These are phyloP conservation scores for Zymoseptoria crescenta DNA, from an alignment of 2,329 filamentous ascomycete genomes.

Conservation along the genomic window DNA sequence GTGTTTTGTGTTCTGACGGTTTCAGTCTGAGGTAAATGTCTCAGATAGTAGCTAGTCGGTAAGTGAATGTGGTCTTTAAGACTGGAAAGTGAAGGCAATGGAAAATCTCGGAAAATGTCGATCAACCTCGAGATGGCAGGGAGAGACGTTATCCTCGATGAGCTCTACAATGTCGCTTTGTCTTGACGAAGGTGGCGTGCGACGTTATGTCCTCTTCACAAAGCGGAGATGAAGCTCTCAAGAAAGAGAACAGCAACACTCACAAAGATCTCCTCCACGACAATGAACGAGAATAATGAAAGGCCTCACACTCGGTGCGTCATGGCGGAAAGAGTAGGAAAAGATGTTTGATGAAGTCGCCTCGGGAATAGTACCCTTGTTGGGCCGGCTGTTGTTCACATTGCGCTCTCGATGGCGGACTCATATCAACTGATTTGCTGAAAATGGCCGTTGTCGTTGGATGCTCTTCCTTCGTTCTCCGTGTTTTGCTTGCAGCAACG, in stretches of 20 bases:
- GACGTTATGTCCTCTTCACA: constrained; percentile 1
- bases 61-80: not conserved
- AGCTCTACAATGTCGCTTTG: not conserved
- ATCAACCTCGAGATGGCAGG: not conserved
- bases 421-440: not conserved
- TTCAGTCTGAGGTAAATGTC: not conserved
- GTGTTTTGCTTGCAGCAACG: constrained; percentile 10
- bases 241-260: constrained; percentile 13
- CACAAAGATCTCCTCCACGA: constrained; percentile 9
- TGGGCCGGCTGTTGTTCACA: not conserved
- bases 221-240: constrained; percentile 2
- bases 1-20: not conserved
- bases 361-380: not conserved
- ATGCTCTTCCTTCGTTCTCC: not conserved
- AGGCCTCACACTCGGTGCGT: not conserved
- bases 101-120: constrained; percentile 4
- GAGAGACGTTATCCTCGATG: not conserved
- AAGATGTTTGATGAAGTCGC: not conserved
- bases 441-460: not conserved
- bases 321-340: not conserved
- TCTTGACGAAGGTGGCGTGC: not conserved
- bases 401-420: not conserved
- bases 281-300: constrained; percentile 3
- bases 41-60: constrained; percentile 5
- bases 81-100: not conserved